Percentiles rank a stretch among this genome's conserved stretches.
phyloP scores from a whole-genome alignment of 805 yeast genomes.

The Starmerella asiatica region DNA sequence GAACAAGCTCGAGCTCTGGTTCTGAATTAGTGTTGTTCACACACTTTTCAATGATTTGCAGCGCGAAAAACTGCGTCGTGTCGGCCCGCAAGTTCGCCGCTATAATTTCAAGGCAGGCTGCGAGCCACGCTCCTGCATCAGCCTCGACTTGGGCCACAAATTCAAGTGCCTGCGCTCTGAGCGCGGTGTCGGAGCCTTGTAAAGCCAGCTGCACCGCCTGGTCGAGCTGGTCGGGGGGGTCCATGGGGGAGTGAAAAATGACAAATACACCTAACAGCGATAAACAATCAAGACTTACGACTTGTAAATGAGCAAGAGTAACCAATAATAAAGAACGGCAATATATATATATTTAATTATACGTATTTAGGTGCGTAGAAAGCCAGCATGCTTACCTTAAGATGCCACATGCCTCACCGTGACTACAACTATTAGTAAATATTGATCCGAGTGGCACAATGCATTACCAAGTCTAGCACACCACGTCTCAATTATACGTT shows the following conservation, averaged over 20 bases:
- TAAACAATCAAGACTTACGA: too few species aligned
- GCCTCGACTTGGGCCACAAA: slow-evolving; percentile 33
- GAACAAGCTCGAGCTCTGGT: slow-evolving; percentile 36
- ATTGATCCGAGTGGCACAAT: too few species aligned
- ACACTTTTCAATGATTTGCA: slow-evolving; percentile 41
- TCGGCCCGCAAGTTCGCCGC: slow-evolving; percentile 31
- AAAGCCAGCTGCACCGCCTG: slow-evolving; percentile 81
- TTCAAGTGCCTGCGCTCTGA: slow-evolving; percentile 41
- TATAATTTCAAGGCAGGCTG: slow-evolving; percentile 32
- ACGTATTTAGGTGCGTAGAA: too few species aligned
- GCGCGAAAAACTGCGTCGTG: slow-evolving; percentile 49
- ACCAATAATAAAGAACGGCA: not conserved
- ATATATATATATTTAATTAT: too few species aligned
- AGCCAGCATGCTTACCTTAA: too few species aligned
- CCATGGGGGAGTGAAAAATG: slow-evolving; percentile 9
- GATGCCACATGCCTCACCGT: not conserved
- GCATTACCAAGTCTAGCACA: too few species aligned
- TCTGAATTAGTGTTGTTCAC: slow-evolving; percentile 36
- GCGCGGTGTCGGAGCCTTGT: slow-evolving; percentile 44
- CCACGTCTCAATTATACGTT: too few species aligned
- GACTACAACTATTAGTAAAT: not conserved
- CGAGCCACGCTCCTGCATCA: slow-evolving; percentile 36
- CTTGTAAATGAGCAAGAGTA: too few species aligned
- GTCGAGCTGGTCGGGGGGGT: slow-evolving; percentile 45
- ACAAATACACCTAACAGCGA: slow-evolving; percentile 4